A percentile compares a stretch with the other conserved stretches of the same genome.
These are phyloP conservation scores for Boletus vermiculosoides DNA, from an alignment of 768 basidiomycete genomes.

Conservation along the genomic window DNA sequence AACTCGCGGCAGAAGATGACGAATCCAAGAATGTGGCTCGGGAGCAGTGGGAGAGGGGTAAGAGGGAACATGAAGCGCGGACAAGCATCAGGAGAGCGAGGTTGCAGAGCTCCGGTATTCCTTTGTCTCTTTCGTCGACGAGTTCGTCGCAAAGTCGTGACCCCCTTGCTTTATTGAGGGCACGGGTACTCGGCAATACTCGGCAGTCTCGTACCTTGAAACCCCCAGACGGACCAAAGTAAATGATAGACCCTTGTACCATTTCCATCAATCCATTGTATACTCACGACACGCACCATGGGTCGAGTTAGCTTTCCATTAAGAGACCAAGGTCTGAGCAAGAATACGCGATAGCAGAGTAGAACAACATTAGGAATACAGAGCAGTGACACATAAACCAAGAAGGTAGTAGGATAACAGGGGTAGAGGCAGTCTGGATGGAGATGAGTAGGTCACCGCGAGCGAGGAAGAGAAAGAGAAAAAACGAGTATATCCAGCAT, in stretches of 20 bases:
- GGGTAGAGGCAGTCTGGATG: slow-evolving; percentile 27
- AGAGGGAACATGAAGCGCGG: slow-evolving; percentile 43
- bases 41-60: slow-evolving; percentile 57
- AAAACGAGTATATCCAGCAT: slow-evolving; percentile 41
- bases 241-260: slow-evolving; percentile 2
- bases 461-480: slow-evolving; percentile 14
- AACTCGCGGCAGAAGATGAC: slow-evolving; percentile 65
- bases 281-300: slow-evolving; percentile 12
- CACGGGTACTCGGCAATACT: slow-evolving; percentile 59
- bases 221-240: slow-evolving; percentile 24
- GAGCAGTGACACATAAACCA: slow-evolving; percentile 44
- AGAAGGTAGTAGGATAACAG: slow-evolving; percentile 41
- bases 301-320: slow-evolving; percentile 28
- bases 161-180: slow-evolving; percentile 45
- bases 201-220: slow-evolving; percentile 34
- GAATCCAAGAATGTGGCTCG: slow-evolving; percentile 59
- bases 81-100: slow-evolving; percentile 52
- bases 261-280: slow-evolving; percentile 8
- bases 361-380: slow-evolving; percentile 63
- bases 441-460: slow-evolving; percentile 34
- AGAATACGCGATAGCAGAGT: slow-evolving; percentile 52
- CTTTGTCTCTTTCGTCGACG: slow-evolving; percentile 21
- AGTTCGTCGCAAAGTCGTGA: slow-evolving; percentile 27
- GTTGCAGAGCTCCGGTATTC: slow-evolving; percentile 30
- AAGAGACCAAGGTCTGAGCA: slow-evolving; percentile 36